These are phyloP conservation scores for Alternaria triticina DNA, from an alignment of 2,329 filamentous ascomycete species.

Conservation along the genomic window DNA sequence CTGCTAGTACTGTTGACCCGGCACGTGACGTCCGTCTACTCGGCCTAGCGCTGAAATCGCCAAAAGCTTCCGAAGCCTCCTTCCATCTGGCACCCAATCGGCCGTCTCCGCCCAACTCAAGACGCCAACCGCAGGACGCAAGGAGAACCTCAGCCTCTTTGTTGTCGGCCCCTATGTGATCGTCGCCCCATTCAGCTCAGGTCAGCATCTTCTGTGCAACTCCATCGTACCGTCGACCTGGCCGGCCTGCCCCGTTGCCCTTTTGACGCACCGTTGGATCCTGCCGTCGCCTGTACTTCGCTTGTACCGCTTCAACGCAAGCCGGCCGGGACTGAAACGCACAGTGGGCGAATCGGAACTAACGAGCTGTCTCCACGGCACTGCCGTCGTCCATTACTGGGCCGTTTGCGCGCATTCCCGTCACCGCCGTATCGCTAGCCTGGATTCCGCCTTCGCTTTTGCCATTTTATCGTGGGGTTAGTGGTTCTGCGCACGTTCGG, in stretches of 20 bases:
- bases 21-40: constrained; percentile 7
- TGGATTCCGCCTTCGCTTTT: neutral
- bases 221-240: constrained; percentile 2
- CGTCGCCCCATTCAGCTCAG: neutral
- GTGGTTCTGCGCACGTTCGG: constrained; percentile 1
- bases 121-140: neutral
- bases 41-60: constrained; percentile 4
- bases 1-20: constrained; percentile 11
- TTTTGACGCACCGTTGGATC: constrained; percentile 4
- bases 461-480: constrained; percentile 2
- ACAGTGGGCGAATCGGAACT: neutral
- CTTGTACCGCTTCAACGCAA: constrained; percentile 2
- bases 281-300: neutral
- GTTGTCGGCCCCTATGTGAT: constrained; percentile 5
- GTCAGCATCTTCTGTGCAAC: constrained; percentile 1
- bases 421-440: neutral
- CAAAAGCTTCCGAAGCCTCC: constrained; percentile 2
- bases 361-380: neutral
- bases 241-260: neutral
- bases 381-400: constrained; percentile 2
- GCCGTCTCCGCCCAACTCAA: constrained; percentile 2
- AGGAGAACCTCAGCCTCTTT: constrained; percentile 7
- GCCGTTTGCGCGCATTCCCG: neutral
- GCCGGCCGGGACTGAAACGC: constrained; percentile 5
- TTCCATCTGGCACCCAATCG: constrained; percentile 8